Evolutionary conservation across 2,329 filamentous ascomycete genomes (phyloP), one percentile per base, ranked within the genome.

Genomic region (Blumeriella jaapii): DNA sequence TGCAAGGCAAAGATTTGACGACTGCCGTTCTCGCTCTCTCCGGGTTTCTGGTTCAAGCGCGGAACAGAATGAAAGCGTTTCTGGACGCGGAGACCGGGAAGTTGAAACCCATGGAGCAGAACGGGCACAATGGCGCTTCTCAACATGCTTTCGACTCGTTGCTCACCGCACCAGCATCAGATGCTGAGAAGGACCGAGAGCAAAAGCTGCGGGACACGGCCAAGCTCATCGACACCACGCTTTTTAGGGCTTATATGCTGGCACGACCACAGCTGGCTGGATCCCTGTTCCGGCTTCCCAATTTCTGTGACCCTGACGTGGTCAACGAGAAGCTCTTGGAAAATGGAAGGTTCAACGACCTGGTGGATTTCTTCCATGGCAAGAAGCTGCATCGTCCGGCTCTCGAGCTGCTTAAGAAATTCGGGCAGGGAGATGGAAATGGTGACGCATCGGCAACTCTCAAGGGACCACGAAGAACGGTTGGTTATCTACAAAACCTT

Each of bases 351-450:
- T 95, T 93, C 59, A 89, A 80, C 33, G 89, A 96, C 60, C 65
- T 98, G 2, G 86, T 98, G n/a, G 89, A 96, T 57, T 98, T 98
- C 55, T 78, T 96, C 48, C 85, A 93, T 51, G 91, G 91, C 44
- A 98, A 98, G 62, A 87, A 81, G 57, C 69, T 96, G 25, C 91
- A 98, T 59, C 75, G 79, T 12, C 78, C 93, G 53, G 89, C 91
- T 0, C 62, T 98, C 12, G 81, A 85, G 46, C 63, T 95, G 18
- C 68, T 98, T 1, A 72, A 74, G 48, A 81, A 78, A 44, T 95
- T 95, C 48, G 89, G 89, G 12, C 71, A 71, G 17, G 65, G 69
- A 2, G 58, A 67, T 17, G 58, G 63, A 39, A 63, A 64, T 7
- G 63, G 70, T 37, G 64, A 68, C 29, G 61, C 61, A 2, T 65